phyloP scores from a whole-genome alignment of 1,139 yeast species.

The Candida albicans region DNA sequence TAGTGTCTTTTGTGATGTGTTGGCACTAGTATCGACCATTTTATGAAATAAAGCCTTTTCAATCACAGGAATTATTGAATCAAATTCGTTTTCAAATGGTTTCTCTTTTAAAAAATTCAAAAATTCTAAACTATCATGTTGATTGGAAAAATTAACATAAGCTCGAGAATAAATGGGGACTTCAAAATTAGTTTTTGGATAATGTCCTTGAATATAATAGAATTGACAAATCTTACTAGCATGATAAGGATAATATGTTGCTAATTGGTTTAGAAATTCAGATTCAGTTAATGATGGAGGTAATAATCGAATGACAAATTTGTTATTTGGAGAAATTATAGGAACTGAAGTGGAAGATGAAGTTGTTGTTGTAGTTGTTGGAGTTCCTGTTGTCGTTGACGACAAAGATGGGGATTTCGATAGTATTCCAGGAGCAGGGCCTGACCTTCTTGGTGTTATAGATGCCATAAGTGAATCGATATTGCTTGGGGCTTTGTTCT shows the following conservation, averaged over 20 bases:
- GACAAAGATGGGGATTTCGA: slow-evolving; percentile 1
- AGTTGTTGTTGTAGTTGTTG: neutral
- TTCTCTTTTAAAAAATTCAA: slow-evolving; percentile 18
- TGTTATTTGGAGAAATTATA: slow-evolving; percentile 5
- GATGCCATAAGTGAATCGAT: slow-evolving; percentile 10
- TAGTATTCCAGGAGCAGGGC: slow-evolving; percentile 1
- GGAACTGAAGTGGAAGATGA: neutral
- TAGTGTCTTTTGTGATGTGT: neutral
- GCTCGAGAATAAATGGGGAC: slow-evolving; percentile 31
- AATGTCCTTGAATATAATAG: slow-evolving; percentile 22
- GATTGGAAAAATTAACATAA: slow-evolving; percentile 24
- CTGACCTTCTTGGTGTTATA: slow-evolving; percentile 11
- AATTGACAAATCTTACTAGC: slow-evolving; percentile 13
- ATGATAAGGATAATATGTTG: slow-evolving; percentile 15
- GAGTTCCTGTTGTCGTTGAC: neutral
- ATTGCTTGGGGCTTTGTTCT: too few species aligned
- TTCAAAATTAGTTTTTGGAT: slow-evolving; percentile 24
- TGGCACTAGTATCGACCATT: slow-evolving; percentile 17
- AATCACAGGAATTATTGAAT: slow-evolving; percentile 25
- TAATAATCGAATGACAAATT: slow-evolving; percentile 19
- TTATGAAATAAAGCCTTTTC: slow-evolving; percentile 25
- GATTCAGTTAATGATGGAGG: slow-evolving; percentile 22
- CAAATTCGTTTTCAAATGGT: slow-evolving; percentile 24
- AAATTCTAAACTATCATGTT: slow-evolving; percentile 17
- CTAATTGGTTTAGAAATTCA: slow-evolving; percentile 20